phyloP scores from a whole-genome alignment of 305 asterid species.

The Plantago lanceolata region DNA sequence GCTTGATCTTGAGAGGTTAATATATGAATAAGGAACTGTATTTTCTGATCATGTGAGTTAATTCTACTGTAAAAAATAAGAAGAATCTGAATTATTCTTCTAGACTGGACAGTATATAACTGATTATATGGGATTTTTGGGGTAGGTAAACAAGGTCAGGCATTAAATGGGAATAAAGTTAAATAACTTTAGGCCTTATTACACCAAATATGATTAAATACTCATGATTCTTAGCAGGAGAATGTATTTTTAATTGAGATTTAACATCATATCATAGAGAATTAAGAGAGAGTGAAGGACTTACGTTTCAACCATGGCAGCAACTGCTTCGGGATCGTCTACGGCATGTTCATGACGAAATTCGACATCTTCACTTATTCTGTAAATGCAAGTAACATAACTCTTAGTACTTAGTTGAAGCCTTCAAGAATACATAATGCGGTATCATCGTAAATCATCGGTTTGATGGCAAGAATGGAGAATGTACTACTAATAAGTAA shows the following conservation, averaged over 20 bases:
- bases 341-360: constrained; percentile 46
- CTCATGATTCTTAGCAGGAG: constrained; percentile 25
- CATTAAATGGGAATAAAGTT: constrained; percentile 22
- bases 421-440: neutral
- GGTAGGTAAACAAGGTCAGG: constrained; percentile 32
- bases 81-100: neutral
- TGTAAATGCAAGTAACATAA: constrained; percentile 14
- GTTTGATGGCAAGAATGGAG: constrained; percentile 2
- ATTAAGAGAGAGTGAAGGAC: constrained; percentile 21
- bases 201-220: constrained; percentile 13
- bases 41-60: too few relatives aligned
- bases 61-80: too few relatives aligned
- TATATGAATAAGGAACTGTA: too few relatives aligned
- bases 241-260: constrained; percentile 8
- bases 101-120: neutral
- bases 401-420: neutral
- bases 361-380: constrained; percentile 31
- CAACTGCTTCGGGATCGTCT: constrained; percentile 70
- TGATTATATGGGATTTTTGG: neutral
- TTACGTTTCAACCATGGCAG: constrained; percentile 60
- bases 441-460: neutral
- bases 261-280: too few relatives aligned
- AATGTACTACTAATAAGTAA: too few relatives aligned
- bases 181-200: constrained; percentile 27
- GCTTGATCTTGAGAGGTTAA: too few relatives aligned